Conservation (phyloP, 495 filamentous ascomycete species). For the Penicillium arizonense region DNA sequence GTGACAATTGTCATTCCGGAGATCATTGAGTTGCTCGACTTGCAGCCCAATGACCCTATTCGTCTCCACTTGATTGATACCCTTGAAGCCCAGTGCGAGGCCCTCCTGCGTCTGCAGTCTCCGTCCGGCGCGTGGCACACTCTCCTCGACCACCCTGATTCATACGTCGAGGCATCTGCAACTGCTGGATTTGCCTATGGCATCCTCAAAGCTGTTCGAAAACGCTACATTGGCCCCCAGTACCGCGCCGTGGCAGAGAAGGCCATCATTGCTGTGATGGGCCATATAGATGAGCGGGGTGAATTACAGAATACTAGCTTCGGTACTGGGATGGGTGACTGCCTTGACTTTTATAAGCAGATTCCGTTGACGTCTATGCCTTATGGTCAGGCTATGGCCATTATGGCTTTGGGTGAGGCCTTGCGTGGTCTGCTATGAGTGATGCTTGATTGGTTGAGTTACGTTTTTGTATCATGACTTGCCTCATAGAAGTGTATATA, state of each 20-base stretch:
- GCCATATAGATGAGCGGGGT: conserved; percentile 56
- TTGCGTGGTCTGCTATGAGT: conserved; percentile 31
- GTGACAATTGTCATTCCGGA: conserved; percentile 74
- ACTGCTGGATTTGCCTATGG: conserved; percentile 76
- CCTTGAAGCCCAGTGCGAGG: conserved; percentile 60
- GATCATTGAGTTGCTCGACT: conserved; percentile 63
- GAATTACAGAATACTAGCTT: conserved; percentile 70
- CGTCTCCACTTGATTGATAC: conserved; percentile 59
- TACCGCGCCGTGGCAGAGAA: conserved; percentile 52
- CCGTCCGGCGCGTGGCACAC: conserved; percentile 64
- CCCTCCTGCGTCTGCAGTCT: conserved; percentile 54
- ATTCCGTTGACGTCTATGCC: conserved; percentile 73
- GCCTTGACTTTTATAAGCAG: conserved; percentile 65
- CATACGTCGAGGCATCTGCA: conserved; percentile 68
- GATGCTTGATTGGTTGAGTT: background rate
- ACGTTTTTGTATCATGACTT: background rate
- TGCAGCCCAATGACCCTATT: conserved; percentile 55
- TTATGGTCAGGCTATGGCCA: conserved; percentile 76
- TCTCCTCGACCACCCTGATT: conserved; percentile 59
- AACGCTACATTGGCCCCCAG: conserved; percentile 58
- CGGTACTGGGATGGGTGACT: conserved; percentile 69
- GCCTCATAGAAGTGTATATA: conserved; percentile 2
- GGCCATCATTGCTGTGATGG: conserved; percentile 59
- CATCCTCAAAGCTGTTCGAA: conserved; percentile 66
- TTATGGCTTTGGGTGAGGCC: conserved; percentile 68